phyloP scores from a whole-genome alignment of 345 rosid genomes.

The Gossypium bickii region DNA sequence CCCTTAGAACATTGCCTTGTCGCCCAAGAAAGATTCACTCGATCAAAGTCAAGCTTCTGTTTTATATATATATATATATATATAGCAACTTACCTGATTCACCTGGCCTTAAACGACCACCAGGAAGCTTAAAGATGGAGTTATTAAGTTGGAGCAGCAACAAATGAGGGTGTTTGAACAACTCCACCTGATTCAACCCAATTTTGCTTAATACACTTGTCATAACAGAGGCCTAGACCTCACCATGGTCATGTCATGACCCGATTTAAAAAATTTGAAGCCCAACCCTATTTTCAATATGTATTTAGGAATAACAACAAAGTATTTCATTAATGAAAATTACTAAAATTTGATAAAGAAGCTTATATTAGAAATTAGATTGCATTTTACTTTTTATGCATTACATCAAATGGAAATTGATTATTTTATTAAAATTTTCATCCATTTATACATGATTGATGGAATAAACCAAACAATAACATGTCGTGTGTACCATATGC shows the following conservation, averaged over 20 bases:
- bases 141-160: slow-evolving; percentile 67
- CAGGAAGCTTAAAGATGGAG: slow-evolving; percentile 70
- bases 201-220: background rate
- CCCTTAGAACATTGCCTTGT: background rate
- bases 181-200: slow-evolving; percentile 53
- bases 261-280: too few relatives aligned
- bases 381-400: fast-evolving
- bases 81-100: slow-evolving; percentile 56
- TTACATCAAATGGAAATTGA: too few relatives aligned
- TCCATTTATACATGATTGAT: too few relatives aligned
- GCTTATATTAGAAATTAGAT: too few relatives aligned
- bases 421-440: too few relatives aligned
- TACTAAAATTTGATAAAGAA: too few relatives aligned
- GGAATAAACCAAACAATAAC: fast-evolving
- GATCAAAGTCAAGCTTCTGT: background rate
- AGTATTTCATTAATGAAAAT: too few relatives aligned
- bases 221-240: background rate
- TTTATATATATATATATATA: background rate
- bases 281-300: too few relatives aligned
- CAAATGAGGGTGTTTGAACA: slow-evolving; percentile 84
- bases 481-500: fast-evolving
- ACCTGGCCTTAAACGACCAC: slow-evolving; percentile 72
- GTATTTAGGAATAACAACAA: too few relatives aligned
- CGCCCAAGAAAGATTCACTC: background rate
- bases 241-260: too few relatives aligned